Base-by-base conservation (phyloP, 1,284 basidiomycete species). In the Puccinia triticina region DNA sequence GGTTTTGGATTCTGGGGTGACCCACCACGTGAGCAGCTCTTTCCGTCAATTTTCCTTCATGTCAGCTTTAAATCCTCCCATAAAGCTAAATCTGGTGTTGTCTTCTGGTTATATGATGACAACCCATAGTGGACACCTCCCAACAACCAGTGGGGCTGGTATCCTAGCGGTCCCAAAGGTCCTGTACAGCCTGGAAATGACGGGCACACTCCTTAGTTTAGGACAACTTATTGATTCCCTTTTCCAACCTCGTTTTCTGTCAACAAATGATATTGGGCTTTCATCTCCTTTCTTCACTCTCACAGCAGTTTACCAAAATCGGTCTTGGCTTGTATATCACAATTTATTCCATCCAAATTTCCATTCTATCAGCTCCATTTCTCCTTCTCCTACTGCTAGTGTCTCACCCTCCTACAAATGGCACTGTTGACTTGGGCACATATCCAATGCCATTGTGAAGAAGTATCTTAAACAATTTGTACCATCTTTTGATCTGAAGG, bases 1-100 rank as follows among this genome's bases (percentile, higher is more conserved):
- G 5, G 46, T 72, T 21, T 72, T 72, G 69, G 69, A 50, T 72
- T 72, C 46, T 53, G 69, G 69, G 46, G 69, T 11, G 46, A 72
- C 69, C 26, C 46, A 66, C 32, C 64, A 66, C 64, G 64, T 66
- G 29, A 66, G 64, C 64, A 18, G 32, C 37, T 66, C 64, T 29
- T 50, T 50, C 43, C 50, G 18, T 16, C 26, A 2, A 34, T 72
- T 72, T 32, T 50, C 48, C 32, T 7, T 26, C 21, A 16, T 72
- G 8, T 12, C 18, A 4, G 18, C 46, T n/a, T n/a, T 72, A 1
- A 1, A 29, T 29, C 69, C 43, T 1, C 11, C 23, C 10, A 48
- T 72, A 1, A 48, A 72, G n/a, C 69, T 75, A 21, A 75, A 59
- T 59, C 53, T 75, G 2, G 73, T 53, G 4, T 75, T 53, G 21